Evolutionary conservation across 208 protist genomes (phyloP).

Genomic region (Borovskyia barvae): DNA sequence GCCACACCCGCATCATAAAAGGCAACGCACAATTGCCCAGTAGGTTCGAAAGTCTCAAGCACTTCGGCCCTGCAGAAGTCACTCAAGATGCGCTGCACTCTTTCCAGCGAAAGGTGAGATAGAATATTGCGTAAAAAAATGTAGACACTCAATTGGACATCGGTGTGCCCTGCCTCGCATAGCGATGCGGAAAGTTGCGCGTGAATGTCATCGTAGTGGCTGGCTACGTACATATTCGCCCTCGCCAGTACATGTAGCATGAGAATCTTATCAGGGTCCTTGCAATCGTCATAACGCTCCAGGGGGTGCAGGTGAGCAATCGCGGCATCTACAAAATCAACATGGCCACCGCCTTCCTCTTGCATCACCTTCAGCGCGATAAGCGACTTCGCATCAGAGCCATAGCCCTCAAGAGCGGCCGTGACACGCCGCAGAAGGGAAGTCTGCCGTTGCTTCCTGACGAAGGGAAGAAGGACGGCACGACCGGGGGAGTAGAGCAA

Average conservation of each 20-base stretch:
- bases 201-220: conserved; percentile 7
- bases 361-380: conserved; percentile 9
- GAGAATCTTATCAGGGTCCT: neutral
- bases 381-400: neutral
- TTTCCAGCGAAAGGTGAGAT: neutral
- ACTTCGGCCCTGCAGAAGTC: neutral
- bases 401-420: too few species aligned
- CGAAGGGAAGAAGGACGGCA: too few species aligned
- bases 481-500: too few species aligned
- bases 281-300: neutral
- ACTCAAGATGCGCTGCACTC: conserved; percentile 1
- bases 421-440: too few species aligned
- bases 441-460: too few species aligned
- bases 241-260: neutral
- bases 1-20: conserved; percentile 6
- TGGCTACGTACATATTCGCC: conserved; percentile 3
- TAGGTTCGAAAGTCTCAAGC: neutral
- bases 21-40: neutral
- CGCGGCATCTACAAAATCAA: neutral
- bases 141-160: neutral
- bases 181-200: neutral
- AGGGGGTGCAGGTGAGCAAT: conserved; percentile 4
- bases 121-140: neutral
- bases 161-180: neutral
- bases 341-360: neutral